Conservation (phyloP, 163 green algal species). For the Chlorella variabilis region DNA sequence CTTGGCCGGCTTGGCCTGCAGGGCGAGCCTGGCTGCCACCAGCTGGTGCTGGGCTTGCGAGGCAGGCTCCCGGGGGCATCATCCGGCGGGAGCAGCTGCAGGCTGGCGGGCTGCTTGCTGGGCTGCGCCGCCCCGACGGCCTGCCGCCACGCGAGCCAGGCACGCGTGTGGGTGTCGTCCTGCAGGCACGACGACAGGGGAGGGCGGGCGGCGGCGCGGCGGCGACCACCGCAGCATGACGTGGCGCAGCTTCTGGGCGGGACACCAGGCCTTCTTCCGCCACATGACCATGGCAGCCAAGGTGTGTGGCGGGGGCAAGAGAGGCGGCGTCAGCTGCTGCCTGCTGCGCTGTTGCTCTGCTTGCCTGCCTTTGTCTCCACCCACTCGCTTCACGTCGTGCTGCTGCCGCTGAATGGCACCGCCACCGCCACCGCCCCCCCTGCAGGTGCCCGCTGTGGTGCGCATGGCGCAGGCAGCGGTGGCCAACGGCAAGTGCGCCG, state of each 20-base stretch:
- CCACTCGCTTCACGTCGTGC: no score
- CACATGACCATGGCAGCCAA: conserved; percentile 83
- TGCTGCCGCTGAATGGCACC: background rate
- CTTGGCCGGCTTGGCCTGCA: background rate
- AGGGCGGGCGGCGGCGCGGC: background rate
- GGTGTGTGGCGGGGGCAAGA: conserved; percentile 26
- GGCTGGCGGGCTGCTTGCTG: no score
- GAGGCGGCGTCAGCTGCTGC: background rate
- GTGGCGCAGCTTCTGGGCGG: conserved; percentile 70
- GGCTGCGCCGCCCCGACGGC: no score
- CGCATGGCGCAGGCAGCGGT: conserved; percentile 63
- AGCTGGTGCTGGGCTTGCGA: background rate
- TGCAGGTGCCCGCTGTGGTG: conserved; percentile 68
- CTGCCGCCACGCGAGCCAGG: no score
- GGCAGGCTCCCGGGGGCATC: no score
- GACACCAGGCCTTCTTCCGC: conserved; percentile 82
- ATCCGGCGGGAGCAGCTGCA: no score
- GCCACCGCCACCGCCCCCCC: background rate
- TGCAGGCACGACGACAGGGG: background rate
- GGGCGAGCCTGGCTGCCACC: background rate
- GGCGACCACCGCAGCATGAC: conserved; percentile 35
- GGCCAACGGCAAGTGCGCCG: conserved; percentile 62
- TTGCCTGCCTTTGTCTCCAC: no score
- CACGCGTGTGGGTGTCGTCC: no score
- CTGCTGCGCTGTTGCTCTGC: no score